phyloP scores from a whole-genome alignment of 192 early-diverging fungal genomes.

The Gorgonomyces haynaldii region DNA sequence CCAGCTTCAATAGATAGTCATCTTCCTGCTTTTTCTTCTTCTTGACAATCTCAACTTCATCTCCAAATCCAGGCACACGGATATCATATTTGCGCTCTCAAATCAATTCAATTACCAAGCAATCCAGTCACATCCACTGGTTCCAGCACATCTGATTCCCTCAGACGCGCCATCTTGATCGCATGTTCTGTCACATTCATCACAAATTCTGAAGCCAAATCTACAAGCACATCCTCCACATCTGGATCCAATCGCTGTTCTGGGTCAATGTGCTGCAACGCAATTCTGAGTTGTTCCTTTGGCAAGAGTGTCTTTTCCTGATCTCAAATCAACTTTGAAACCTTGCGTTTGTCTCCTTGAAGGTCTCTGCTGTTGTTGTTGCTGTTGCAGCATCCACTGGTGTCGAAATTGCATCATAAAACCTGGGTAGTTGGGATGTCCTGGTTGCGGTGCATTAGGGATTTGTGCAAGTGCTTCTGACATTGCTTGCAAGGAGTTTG shows the following conservation, averaged over 20 bases:
- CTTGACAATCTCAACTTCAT: neutral
- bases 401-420: neutral
- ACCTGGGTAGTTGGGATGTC: slow-evolving; percentile 2
- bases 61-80: slow-evolving; percentile 8
- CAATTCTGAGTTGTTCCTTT: slow-evolving; percentile 2
- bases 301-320: neutral
- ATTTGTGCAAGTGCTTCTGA: neutral
- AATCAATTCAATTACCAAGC: neutral
- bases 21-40: slow-evolving; percentile 7
- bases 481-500: neutral
- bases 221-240: slow-evolving; percentile 1
- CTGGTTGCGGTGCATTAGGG: neutral
- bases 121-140: neutral
- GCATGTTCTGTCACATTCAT: slow-evolving; percentile 2
- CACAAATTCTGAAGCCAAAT: slow-evolving; percentile 5
- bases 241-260: slow-evolving; percentile 1
- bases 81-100: slow-evolving; percentile 5
- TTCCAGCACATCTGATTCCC: slow-evolving; percentile 3
- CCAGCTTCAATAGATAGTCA: too few relatives aligned
- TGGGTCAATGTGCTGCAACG: neutral
- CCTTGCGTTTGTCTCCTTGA: too few relatives aligned
- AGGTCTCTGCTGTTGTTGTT: slow-evolving; percentile 6
- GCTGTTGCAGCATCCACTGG: neutral
- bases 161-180: neutral
- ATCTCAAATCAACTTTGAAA: too few relatives aligned